phyloP scores from a whole-genome alignment of 2,329 filamentous ascomycete species.

The Penicillium italicum region DNA sequence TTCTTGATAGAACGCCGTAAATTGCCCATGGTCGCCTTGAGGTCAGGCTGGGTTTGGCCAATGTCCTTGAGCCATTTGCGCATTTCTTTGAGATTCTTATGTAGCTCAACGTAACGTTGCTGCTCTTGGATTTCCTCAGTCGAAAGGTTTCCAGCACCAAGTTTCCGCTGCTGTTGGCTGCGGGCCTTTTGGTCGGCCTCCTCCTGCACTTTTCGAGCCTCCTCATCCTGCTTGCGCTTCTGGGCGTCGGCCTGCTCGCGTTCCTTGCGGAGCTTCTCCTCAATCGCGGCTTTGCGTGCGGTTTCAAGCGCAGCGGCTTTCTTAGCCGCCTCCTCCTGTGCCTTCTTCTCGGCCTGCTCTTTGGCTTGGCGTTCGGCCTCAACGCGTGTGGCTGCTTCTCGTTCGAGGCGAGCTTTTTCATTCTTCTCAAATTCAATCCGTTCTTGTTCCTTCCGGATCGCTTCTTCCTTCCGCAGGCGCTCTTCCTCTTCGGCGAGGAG shows the following conservation, averaged over 20 bases:
- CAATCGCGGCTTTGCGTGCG: conserved; percentile 38
- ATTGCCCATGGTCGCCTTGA: conserved; percentile 67
- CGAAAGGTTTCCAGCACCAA: conserved; percentile 29
- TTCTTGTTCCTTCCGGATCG: conserved; percentile 34
- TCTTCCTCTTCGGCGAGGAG: conserved; percentile 40
- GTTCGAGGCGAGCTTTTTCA: conserved; percentile 31
- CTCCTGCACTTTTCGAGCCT: conserved; percentile 28
- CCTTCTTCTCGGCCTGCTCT: conserved; percentile 35
- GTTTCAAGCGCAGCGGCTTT: conserved; percentile 34
- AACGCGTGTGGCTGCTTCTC: conserved; percentile 38
- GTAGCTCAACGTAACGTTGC: conserved; percentile 54
- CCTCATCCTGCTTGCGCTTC: conserved; percentile 33
- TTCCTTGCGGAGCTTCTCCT: conserved; percentile 35
- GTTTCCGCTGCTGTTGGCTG: conserved; percentile 27
- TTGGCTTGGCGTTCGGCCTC: conserved; percentile 45
- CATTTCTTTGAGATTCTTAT: conserved; percentile 63
- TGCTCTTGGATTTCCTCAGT: conserved; percentile 44
- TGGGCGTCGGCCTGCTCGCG: conserved; percentile 31
- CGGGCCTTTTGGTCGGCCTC: conserved; percentile 31
- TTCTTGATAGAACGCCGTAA: conserved; percentile 69
- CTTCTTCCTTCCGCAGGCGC: conserved; percentile 35
- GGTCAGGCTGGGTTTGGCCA: conserved; percentile 52
- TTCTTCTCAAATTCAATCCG: conserved; percentile 33
- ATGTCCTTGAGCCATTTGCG: conserved; percentile 54
- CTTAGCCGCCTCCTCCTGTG: conserved; percentile 32